Evolutionary conservation across 1,284 basidiomycete genomes (phyloP).

Genomic region (Naganishia cerealis): DNA sequence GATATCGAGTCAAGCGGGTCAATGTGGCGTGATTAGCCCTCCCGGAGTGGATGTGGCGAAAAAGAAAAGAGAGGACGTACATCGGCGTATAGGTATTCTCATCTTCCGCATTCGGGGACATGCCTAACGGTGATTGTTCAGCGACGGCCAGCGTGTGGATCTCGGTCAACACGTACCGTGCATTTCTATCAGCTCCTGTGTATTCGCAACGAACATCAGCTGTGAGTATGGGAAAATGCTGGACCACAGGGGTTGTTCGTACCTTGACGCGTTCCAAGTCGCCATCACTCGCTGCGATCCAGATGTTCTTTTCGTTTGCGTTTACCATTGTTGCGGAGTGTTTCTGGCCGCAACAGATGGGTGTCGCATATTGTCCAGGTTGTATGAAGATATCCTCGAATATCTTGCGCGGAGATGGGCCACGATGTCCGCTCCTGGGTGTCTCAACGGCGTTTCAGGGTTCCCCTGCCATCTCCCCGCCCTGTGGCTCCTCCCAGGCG

Average conservation of each 20-base stretch:
- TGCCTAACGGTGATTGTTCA: slow-evolving; percentile 51
- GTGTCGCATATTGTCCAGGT: not conserved
- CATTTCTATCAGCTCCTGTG: slow-evolving; percentile 63
- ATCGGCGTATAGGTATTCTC: slow-evolving; percentile 82
- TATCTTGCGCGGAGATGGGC: slow-evolving; percentile 12
- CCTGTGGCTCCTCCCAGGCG: too few species aligned
- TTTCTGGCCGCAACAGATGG: not conserved
- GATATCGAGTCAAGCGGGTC: slow-evolving; percentile 6
- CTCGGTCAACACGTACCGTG: slow-evolving; percentile 56
- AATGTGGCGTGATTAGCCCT: not conserved
- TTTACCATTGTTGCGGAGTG: slow-evolving; percentile 17
- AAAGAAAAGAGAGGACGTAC: slow-evolving; percentile 53
- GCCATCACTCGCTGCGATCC: slow-evolving; percentile 87
- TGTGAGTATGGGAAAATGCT: not conserved
- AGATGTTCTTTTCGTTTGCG: slow-evolving; percentile 67
- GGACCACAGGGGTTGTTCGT: slow-evolving; percentile 29
- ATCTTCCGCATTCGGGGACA: slow-evolving; percentile 75
- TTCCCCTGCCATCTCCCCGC: not conserved
- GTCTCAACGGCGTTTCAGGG: slow-evolving; percentile 20
- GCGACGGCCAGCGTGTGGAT: not conserved
- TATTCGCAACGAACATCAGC: not conserved
- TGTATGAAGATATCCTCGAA: slow-evolving; percentile 10
- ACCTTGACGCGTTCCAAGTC: slow-evolving; percentile 61
- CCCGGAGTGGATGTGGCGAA: not conserved
- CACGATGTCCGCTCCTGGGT: not conserved